Evolutionary conservation across 176 grass and related monocot species (phyloP).

Genomic region (Lolium perenne): DNA sequence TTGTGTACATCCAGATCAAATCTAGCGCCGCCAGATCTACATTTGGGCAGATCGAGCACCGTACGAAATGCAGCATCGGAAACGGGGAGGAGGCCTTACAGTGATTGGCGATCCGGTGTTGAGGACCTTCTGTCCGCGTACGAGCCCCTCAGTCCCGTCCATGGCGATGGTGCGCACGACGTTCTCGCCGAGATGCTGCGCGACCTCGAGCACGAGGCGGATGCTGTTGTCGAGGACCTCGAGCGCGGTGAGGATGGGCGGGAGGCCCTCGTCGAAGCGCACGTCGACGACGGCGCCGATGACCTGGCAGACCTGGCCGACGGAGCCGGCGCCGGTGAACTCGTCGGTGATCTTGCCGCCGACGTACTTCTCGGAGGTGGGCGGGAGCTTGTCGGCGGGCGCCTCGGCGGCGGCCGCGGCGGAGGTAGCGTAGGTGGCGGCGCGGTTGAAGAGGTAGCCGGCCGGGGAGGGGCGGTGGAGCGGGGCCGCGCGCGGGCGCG

Average conservation of each 20-base stretch:
- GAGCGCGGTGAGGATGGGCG: conserved; percentile 95
- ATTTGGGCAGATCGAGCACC: conserved; percentile 42
- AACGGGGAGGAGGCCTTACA: conserved; percentile 46
- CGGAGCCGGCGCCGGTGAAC: conserved; percentile 90
- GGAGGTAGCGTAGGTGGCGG: conserved; percentile 65
- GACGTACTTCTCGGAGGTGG: conserved; percentile 38
- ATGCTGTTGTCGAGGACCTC: conserved; percentile 98
- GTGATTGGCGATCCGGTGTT: conserved; percentile 99
- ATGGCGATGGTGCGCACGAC: conserved; percentile 98
- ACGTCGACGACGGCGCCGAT: conserved; percentile 98
- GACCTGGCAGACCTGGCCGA: conserved; percentile 95
- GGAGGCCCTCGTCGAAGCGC: conserved; percentile 82
- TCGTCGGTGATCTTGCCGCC: conserved; percentile 94
- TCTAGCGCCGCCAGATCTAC: conserved; percentile 7
- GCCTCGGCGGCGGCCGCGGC: conserved; percentile 33
- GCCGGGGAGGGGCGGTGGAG: conserved; percentile 66
- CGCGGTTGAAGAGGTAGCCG: conserved; percentile 70
- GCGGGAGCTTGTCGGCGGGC: conserved; percentile 23
- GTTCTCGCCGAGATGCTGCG: conserved; percentile 93
- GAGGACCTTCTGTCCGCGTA: conserved; percentile 90
- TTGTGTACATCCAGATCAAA: conserved; percentile 23
- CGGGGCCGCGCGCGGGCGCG: conserved; percentile 47
- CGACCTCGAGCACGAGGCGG: conserved; percentile 93
- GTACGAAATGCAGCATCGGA: conserved; percentile 21
- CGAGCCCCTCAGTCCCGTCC: conserved; percentile 97